Base-by-base conservation (phyloP, 1,284 basidiomycete species). In the Ustilago cynodontis region DNA sequence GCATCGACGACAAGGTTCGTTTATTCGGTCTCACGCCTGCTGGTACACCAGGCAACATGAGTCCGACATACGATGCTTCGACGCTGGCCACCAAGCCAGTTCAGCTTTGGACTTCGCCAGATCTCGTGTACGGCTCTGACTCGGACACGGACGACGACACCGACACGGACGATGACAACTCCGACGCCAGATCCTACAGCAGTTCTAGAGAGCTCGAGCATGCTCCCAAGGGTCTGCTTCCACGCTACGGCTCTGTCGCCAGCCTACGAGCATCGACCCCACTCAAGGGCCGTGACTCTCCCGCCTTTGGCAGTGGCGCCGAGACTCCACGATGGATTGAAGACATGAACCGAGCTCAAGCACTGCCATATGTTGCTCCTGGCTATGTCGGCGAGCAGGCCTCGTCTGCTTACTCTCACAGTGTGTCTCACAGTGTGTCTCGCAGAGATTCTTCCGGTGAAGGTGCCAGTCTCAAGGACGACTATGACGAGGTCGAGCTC, bases 91-190 rank as follows among this genome's bases (percentile, higher is more conserved):
- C 70, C 22, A 51, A 52, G 45, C 62, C 70, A 0, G 63, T 77
- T 1, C 54, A 66, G 31, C 74, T 78, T 16, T 78, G 76, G 73
- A 69, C 59, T 28, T 69, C 71, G 7, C 71, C 71, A 2, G 71
- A 80, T 37, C 73, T 80, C 28, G 60, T 77, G 26, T 77, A 76
- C 24, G 76, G 68, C 18, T 77, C 75, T 9, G 75, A 77, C 49
- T 59, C 62, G 7, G 66, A 71, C 43, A 61, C 68, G 20, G 68
- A 65, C 37, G 52, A 57, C n/a, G 45, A 63, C 37, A 59, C n/a
- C 26, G 51, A 54, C n/a, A 52, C 66, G 20, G 59, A 63, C 20
- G 64, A 72, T 18, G 62, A 59, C 26, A 39, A 37, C 49, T 65
- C 64, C 10, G 64, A 53, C n/a, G 59, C 64, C 10, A 45, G 61